These are phyloP conservation scores for Ambrosia artemisiifolia DNA, from an alignment of 129 eudicot genomes.

Conservation along the genomic window DNA sequence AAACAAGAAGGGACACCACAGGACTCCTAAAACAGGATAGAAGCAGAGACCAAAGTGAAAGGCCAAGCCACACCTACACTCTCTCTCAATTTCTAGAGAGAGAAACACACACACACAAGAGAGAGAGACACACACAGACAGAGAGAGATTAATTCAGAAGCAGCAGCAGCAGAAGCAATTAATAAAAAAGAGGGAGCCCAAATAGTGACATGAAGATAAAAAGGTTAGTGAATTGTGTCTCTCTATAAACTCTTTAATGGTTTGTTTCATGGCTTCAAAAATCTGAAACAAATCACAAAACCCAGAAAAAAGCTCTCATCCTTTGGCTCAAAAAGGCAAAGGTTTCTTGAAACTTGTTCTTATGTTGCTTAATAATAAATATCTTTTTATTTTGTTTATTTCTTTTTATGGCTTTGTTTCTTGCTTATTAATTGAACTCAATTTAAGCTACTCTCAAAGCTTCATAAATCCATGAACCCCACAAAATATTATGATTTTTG, in stretches of 20 bases:
- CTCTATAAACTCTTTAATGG: constrained; percentile 4
- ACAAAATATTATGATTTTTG: constrained; percentile 3
- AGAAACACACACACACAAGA: constrained; percentile 23
- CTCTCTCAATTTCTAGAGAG: constrained; percentile 31
- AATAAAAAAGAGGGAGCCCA: constrained; percentile 34
- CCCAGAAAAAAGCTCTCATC: constrained; percentile 22
- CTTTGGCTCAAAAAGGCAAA: constrained; percentile 26
- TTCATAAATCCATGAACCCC: neutral
- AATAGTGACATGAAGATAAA: constrained; percentile 47
- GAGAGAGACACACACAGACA: constrained; percentile 14
- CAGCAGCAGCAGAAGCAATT: neutral
- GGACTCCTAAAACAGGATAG: constrained; percentile 38
- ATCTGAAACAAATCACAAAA: constrained; percentile 33
- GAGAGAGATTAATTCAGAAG: constrained; percentile 3
- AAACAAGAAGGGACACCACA: constrained; percentile 44
- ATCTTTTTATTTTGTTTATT: neutral
- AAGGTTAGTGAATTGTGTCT: constrained; percentile 20
- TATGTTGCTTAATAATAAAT: neutral
- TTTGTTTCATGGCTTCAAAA: constrained; percentile 22
- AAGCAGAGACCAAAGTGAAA: constrained; percentile 37
- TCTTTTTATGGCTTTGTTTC: neutral
- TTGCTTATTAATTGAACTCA: constrained; percentile 3
- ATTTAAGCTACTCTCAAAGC: constrained; percentile 11
- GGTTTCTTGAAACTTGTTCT: constrained; percentile 20
- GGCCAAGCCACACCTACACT: constrained; percentile 29